A percentile compares a stretch with the other conserved stretches of the same genome.
Conservation (phyloP, 75 land plant species). For the Sequoia sempervirens region DNA sequence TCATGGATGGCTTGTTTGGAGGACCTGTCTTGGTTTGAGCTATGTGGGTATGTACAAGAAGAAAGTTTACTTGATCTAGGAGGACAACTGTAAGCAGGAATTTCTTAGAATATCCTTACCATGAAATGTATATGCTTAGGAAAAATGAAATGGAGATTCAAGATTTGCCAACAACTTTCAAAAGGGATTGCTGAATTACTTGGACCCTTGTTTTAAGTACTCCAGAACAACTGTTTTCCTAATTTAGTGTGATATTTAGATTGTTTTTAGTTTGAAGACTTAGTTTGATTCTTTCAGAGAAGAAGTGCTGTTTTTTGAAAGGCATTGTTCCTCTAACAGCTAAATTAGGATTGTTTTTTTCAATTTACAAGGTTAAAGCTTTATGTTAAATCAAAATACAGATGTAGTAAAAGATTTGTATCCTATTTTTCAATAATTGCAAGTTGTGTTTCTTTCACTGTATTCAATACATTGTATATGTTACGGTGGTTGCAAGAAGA, state of each 20-base stretch:
- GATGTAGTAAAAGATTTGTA: neutral
- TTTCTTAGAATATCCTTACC: neutral
- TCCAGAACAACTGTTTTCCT: neutral
- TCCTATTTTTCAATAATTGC: neutral
- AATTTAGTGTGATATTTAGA: neutral
- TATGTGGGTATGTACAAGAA: neutral
- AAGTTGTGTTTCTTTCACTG: neutral
- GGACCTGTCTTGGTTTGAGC: neutral
- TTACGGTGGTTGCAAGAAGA: neutral
- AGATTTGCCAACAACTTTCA: neutral
- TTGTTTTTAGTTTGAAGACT: neutral
- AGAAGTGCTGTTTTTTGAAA: neutral
- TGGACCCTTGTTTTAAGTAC: neutral
- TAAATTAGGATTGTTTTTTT: neutral
- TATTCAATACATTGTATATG: neutral
- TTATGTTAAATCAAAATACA: neutral
- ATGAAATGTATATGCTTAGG: neutral
- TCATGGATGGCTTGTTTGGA: neutral
- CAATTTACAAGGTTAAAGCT: neutral
- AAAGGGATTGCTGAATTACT: neutral
- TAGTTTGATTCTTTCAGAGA: neutral
- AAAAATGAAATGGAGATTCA: neutral
- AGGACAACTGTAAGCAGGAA: neutral
- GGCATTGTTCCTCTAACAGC: neutral
- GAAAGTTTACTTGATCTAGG: neutral